Evolutionary conservation across 2,329 filamentous ascomycete genomes (phyloP).

Genomic region (Botryotinia convoluta): DNA sequence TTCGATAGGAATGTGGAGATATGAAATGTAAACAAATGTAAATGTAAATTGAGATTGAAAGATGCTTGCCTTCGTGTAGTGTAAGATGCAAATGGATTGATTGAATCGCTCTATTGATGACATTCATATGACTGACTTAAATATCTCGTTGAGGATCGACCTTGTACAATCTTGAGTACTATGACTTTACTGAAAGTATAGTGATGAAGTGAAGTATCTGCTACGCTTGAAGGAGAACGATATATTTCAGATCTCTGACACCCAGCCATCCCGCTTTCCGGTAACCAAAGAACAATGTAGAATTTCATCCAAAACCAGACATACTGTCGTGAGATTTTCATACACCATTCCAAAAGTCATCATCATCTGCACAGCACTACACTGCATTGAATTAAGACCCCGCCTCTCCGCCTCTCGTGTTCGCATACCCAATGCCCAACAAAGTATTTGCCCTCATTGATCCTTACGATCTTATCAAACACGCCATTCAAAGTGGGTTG

Average conservation of each 20-base stretch:
- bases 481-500: neutral
- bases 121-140: neutral
- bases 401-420: constrained; percentile 10
- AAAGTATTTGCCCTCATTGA: neutral
- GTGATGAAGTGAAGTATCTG: neutral
- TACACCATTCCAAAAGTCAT: neutral
- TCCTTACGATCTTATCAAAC: constrained; percentile 9
- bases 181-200: neutral
- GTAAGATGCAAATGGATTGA: neutral
- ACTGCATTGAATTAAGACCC: neutral
- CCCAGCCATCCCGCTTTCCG: neutral
- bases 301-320: neutral
- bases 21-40: neutral
- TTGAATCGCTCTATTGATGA: neutral
- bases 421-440: constrained; percentile 3
- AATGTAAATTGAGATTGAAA: neutral
- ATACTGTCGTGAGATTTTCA: neutral
- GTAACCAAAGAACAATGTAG: neutral
- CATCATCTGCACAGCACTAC: neutral
- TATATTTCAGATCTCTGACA: neutral
- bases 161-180: neutral
- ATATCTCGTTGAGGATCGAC: neutral
- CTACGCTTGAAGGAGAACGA: neutral
- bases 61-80: neutral
- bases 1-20: neutral